Evolutionary conservation across 352 stramenopile species (phyloP), one percentile per base, ranked within the genome.

Genomic region (Phytophthora palmivora): DNA sequence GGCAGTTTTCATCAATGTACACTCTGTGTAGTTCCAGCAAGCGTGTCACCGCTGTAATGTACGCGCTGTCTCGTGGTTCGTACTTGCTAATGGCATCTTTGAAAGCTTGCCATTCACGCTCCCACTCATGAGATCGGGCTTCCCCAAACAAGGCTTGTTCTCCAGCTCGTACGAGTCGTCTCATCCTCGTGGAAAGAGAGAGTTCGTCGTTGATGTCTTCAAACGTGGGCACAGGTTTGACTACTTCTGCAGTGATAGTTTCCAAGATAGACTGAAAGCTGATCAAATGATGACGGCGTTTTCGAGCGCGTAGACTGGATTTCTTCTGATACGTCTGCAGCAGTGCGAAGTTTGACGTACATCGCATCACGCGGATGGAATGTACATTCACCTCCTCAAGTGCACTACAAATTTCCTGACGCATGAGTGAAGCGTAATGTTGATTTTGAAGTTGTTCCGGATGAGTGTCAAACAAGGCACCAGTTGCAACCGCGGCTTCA

Each of bases 21-120:
- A 84, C 54, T 4, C 60, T 50, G 26, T 84, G 75, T 15, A 79
- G 37, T 5, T 74, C 58, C n/a, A 84, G 18, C 36, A 78, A 64
- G 1, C 26, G 49, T 0, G 53, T 55, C 11, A 76, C 6, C 18
- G 11, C 34, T 14, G 26, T 18, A 39, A 72, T 60, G 51, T 72
- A 72, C 38, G 51, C 24, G 18, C 45, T 39, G 22, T 72, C 63
- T 41, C 36, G 34, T 9, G 33, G 21, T 11, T 64, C 44, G 36
- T 63, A 67, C 18, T 59, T 72, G 8, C 21, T 15, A 3, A 72
- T 38, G 6, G 63, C 58, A 4, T 68, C 57, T 46, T 51, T 45
- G 21, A 72, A 72, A 14, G 51, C 53, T 10, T 57, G 49, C 63
- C 63, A 72, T 30, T 72, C 63, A 18, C 43, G 50, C n/a, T 72